Conservation (phyloP, 345 rosid genomes). For the Gossypium anomalum region DNA sequence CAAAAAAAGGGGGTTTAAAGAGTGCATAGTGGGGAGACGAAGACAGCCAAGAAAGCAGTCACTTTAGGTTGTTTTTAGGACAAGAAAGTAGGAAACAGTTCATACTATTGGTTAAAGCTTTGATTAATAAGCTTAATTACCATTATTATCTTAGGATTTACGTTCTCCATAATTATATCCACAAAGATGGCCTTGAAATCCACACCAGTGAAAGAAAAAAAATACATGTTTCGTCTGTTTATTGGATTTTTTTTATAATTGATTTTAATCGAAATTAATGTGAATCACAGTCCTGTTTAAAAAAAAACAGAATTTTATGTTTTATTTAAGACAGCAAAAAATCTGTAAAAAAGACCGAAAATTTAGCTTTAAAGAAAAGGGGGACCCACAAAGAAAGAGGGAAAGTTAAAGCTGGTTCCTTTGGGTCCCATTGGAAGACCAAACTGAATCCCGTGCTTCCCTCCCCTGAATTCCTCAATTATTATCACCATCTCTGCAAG, state of each 20-base stretch:
- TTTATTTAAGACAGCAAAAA: too few relatives aligned
- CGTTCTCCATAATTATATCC: conserved; percentile 4
- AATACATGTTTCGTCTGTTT: too few relatives aligned
- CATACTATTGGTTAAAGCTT: too few relatives aligned
- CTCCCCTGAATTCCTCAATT: conserved; percentile 5
- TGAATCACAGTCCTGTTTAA: too few relatives aligned
- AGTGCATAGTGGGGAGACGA: too few relatives aligned
- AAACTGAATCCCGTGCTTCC: conserved; percentile 9
- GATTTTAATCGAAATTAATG: too few relatives aligned
- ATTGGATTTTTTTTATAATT: too few relatives aligned
- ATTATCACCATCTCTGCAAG: conserved; percentile 11
- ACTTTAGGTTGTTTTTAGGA: too few relatives aligned
- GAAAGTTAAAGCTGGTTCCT: neutral
- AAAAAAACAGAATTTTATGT: too few relatives aligned
- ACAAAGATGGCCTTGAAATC: neutral
- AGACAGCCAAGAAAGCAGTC: neutral
- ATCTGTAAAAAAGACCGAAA: conserved; percentile 13
- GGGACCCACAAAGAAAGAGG: conserved; percentile 14
- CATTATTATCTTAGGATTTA: conserved; percentile 18
- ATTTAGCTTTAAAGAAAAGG: conserved; percentile 17
- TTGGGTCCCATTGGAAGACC: conserved; percentile 8
- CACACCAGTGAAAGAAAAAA: too few relatives aligned
- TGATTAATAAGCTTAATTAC: conserved; percentile 10
- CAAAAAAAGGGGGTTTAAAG: neutral
- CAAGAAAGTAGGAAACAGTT: too few relatives aligned